Conservation (phyloP, 2,329 filamentous ascomycete species). For the Penicillium nordicum region DNA sequence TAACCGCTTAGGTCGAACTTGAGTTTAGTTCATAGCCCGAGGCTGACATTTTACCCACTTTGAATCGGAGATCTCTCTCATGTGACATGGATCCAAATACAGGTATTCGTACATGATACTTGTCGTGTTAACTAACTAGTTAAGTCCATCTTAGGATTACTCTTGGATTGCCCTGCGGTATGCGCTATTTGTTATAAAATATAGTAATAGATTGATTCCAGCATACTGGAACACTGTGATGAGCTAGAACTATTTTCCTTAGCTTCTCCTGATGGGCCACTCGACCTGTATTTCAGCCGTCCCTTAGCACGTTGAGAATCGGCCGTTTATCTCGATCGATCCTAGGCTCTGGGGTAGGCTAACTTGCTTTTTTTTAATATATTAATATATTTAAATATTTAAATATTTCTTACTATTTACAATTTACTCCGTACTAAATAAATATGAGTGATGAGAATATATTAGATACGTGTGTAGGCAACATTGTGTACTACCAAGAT, state of each 20-base stretch:
- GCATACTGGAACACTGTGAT: neutral
- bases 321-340: constrained; percentile 6
- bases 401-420: neutral
- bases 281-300: neutral
- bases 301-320: constrained; percentile 8
- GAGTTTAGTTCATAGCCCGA: constrained; percentile 2
- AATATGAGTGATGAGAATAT: neutral
- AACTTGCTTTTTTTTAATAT: neutral
- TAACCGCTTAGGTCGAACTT: neutral
- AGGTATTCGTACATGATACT: constrained; percentile 3
- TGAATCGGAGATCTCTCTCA: constrained; percentile 17
- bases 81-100: constrained; percentile 10
- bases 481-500: neutral
- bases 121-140: neutral
- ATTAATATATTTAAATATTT: too few relatives aligned
- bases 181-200: neutral
- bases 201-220: constrained; percentile 1
- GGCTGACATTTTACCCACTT: constrained; percentile 13
- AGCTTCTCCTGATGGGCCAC: neutral
- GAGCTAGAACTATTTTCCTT: constrained; percentile 1
- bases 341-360: neutral
- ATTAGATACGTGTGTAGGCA: neutral
- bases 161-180: neutral
- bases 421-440: neutral
- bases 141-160: neutral